Percentiles rank a stretch among this genome's conserved stretches.
phyloP scores from a whole-genome alignment of 1,284 basidiomycete genomes.

The Ustilago xerochloae region DNA sequence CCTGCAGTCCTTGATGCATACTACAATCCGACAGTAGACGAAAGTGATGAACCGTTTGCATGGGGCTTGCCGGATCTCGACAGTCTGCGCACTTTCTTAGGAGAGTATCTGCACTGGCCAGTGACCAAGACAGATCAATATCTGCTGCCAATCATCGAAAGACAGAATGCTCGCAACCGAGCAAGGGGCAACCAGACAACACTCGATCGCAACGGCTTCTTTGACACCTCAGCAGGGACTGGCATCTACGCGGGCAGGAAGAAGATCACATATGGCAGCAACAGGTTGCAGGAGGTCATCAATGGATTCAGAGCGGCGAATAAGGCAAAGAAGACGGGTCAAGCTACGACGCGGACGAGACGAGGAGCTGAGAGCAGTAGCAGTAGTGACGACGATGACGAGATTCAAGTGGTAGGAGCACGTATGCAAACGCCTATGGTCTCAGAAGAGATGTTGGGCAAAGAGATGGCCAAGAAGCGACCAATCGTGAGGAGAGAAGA shows the following conservation, averaged over 20 bases:
- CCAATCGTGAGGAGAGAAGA: constrained; percentile 49
- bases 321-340: neutral
- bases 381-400: constrained; percentile 28
- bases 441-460: constrained; percentile 54
- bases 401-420: constrained; percentile 36
- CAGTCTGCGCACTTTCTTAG: constrained; percentile 76
- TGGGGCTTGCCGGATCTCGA: constrained; percentile 97
- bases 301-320: constrained; percentile 74
- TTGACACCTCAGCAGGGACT: constrained; percentile 71
- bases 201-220: constrained; percentile 72
- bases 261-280: constrained; percentile 82
- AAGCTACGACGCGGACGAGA: neutral
- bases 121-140: constrained; percentile 89
- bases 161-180: constrained; percentile 68
- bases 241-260: constrained; percentile 80
- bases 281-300: constrained; percentile 89
- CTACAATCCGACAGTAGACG: constrained; percentile 87
- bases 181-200: constrained; percentile 71
- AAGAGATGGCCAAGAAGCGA: constrained; percentile 51
- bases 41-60: constrained; percentile 91
- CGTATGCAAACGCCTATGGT: constrained; percentile 33
- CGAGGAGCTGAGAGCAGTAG: constrained; percentile 2
- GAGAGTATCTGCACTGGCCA: constrained; percentile 86
- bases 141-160: constrained; percentile 88
- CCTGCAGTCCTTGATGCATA: constrained; percentile 86